Evolutionary conservation across 2,329 filamentous ascomycete species (phyloP), one percentile per base, ranked within the genome.

Genomic region (Lachnellula arida): DNA sequence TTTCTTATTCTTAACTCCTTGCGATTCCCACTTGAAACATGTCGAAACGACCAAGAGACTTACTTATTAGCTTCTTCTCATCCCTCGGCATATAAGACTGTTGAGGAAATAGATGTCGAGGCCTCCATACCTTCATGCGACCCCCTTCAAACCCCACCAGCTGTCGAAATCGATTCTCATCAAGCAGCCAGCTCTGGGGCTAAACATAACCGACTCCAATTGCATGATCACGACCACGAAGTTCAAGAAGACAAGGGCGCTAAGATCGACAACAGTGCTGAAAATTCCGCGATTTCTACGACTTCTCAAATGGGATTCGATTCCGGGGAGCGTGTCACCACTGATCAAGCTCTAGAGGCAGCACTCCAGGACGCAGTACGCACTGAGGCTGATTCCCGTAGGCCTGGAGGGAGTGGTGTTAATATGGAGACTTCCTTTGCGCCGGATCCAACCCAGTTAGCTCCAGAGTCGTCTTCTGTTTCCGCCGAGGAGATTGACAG

Each of bases 341-440:
- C 54, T 2, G 59, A 67, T 55, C 61, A 60, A 46, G 61, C 58
- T n/a, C 62, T 66, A 14, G 64, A 68, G 25, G 61, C 61, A 22
- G 64, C 64, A 8, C 49, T 67, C 34, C 65, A 68, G 56, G 65
- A 67, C 37, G 61, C 62, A 17, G 60, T 65, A 19, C 63, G 60
- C 17, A 63, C 64, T 25, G 65, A 67, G 42, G 67, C 60, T n/a
- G 64, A 68, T 34, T 62, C 59, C 37, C 59, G 60, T 51, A 44
- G 42, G 3, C 49, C 55, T 2, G 53, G 19, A 8, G 53, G 54
- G 14, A 58, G 53, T 17, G 57, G 62, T 48, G 56, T 63, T 12
- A 59, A 67, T 25, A 64, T 66, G 44, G 65, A 67, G 23, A 60
- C 60, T 32, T 61, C 59, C 5, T 62, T 64, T 53, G 61, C 58